phyloP scores from a whole-genome alignment of 192 early-diverging fungal genomes.

The Phycomyces blakesleeanus region DNA sequence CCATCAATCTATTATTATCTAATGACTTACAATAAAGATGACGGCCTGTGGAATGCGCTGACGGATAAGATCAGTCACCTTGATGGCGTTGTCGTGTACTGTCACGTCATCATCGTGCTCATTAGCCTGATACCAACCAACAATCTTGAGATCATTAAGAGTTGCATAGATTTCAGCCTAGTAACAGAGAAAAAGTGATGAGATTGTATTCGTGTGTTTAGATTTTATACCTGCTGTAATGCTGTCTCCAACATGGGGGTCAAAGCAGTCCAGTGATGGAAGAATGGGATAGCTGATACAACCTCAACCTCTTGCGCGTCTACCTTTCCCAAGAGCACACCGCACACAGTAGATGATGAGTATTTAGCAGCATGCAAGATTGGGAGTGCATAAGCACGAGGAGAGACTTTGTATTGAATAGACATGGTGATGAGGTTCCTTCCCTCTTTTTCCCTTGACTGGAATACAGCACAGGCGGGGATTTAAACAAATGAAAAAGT shows the following conservation, averaged over 20 bases:
- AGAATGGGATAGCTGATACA: constrained; percentile 70
- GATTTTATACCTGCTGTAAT: constrained; percentile 72
- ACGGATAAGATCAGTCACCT: constrained; percentile 50
- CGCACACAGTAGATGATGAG: constrained; percentile 70
- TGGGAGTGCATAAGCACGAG: constrained; percentile 67
- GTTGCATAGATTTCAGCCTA: constrained; percentile 59
- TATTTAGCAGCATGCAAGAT: constrained; percentile 83
- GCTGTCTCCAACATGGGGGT: constrained; percentile 84
- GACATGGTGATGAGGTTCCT: neutral
- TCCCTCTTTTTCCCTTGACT: neutral
- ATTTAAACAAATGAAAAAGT: neutral
- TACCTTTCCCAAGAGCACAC: constrained; percentile 63
- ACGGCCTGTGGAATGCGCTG: constrained; percentile 42
- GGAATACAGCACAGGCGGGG: no score
- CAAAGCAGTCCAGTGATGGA: constrained; percentile 77
- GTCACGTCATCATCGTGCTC: constrained; percentile 40
- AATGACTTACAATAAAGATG: constrained; percentile 49
- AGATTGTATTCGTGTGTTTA: neutral
- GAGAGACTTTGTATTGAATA: constrained; percentile 7
- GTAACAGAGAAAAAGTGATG: neutral
- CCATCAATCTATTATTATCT: neutral
- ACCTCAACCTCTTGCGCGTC: constrained; percentile 17
- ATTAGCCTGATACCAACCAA: constrained; percentile 64
- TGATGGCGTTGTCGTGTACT: constrained; percentile 44
- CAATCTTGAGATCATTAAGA: constrained; percentile 44